Percentiles rank a stretch among this genome's conserved stretches.
Evolutionary conservation across 257 asterid species (phyloP).

Genomic region (Pogostemon cablin): DNA sequence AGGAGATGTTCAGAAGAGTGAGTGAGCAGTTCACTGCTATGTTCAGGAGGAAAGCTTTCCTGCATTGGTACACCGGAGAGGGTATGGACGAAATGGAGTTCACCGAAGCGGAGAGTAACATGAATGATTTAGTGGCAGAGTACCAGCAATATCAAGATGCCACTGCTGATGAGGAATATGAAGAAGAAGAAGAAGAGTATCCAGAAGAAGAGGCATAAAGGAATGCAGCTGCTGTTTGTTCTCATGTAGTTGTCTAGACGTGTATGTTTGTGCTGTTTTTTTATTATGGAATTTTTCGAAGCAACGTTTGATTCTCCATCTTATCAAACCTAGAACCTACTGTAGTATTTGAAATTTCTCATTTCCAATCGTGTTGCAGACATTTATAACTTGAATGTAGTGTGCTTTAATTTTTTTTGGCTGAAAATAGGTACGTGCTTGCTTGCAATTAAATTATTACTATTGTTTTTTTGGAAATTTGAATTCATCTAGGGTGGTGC

Average conservation of each 20-base stretch:
- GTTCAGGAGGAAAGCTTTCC: constrained; percentile 53
- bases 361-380: neutral
- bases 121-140: constrained; percentile 57
- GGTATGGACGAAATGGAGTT: constrained; percentile 61
- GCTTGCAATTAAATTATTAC: no score
- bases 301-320: neutral
- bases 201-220: constrained; percentile 40
- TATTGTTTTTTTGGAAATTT: no score
- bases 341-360: constrained; percentile 25
- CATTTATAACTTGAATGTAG: constrained; percentile 1
- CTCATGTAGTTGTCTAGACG: neutral
- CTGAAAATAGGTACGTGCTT: neutral
- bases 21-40: constrained; percentile 58
- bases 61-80: constrained; percentile 57
- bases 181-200: constrained; percentile 39
- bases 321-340: neutral
- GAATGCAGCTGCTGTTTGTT: neutral
- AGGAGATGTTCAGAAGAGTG: constrained; percentile 56
- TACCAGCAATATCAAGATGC: constrained; percentile 62
- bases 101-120: constrained; percentile 55
- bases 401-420: neutral
- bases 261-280: constrained; percentile 25
- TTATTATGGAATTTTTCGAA: constrained; percentile 5
- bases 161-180: constrained; percentile 56
- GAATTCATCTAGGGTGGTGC: no score